phyloP scores from a whole-genome alignment of 306 rosid species.

The Clitoria ternatea region DNA sequence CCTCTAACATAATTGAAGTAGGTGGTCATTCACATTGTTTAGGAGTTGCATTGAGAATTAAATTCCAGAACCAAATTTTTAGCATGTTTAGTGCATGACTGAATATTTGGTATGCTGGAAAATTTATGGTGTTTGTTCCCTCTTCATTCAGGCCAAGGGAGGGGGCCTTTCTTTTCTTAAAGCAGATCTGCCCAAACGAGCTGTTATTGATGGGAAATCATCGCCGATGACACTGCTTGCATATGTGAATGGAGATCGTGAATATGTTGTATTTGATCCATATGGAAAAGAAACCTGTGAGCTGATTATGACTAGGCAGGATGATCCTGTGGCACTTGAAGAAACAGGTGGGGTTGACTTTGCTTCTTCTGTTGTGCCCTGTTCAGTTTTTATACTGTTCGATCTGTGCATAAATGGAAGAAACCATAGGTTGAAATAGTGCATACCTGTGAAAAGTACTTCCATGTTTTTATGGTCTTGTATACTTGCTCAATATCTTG shows the following conservation, averaged over 20 bases:
- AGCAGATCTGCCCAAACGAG: slow-evolving; percentile 31
- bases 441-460: not conserved
- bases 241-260: slow-evolving; percentile 75
- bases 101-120: not conserved
- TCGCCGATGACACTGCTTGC: slow-evolving; percentile 46
- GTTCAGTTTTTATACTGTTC: not conserved
- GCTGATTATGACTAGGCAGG: slow-evolving; percentile 32
- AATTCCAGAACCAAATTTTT: not conserved
- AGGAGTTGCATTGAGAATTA: not conserved
- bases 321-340: slow-evolving; percentile 37
- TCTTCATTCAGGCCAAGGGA: slow-evolving; percentile 64
- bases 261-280: slow-evolving; percentile 69
- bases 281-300: slow-evolving; percentile 43
- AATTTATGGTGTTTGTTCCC: not conserved
- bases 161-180: slow-evolving; percentile 75
- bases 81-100: not conserved
- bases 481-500: not conserved
- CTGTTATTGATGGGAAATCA: slow-evolving; percentile 34
- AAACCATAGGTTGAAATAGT: not conserved
- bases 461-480: not conserved
- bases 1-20: not conserved
- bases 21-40: not conserved
- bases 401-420: not conserved
- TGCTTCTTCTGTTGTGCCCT: not conserved
- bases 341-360: slow-evolving; percentile 62